Conservation (phyloP, 108 stramenopile genomes). For the Fragilariopsis cylindrus region DNA sequence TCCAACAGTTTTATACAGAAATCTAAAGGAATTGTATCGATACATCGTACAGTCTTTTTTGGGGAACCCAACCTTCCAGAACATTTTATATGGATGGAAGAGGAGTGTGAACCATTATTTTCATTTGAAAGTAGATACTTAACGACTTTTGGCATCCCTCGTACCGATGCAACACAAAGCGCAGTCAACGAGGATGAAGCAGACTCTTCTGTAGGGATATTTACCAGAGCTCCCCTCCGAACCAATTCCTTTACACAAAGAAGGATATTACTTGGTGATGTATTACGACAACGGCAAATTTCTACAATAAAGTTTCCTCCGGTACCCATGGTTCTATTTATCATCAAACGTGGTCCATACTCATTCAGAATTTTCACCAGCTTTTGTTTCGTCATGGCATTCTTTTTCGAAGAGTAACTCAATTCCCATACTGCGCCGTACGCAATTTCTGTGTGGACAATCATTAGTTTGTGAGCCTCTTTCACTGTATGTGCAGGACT, state of each 20-base stretch:
- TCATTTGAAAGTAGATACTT: constrained; percentile 57
- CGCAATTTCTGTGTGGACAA: constrained; percentile 59
- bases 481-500: constrained; percentile 39
- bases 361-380: constrained; percentile 55
- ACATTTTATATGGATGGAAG: constrained; percentile 6
- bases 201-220: constrained; percentile 60
- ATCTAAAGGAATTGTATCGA: constrained; percentile 55
- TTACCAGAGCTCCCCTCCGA: constrained; percentile 56
- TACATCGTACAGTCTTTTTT: constrained; percentile 52
- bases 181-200: constrained; percentile 50
- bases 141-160: constrained; percentile 79
- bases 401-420: constrained; percentile 32
- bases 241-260: constrained; percentile 73
- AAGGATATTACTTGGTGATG: constrained; percentile 46
- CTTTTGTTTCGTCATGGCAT: constrained; percentile 43
- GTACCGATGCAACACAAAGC: constrained; percentile 75
- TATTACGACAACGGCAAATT: constrained; percentile 64
- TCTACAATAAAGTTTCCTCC: constrained; percentile 85
- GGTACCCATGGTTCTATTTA: constrained; percentile 62
- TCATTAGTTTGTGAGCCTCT: constrained; percentile 46
- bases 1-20: constrained; percentile 58
- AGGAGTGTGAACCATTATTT: neutral
- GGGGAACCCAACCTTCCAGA: constrained; percentile 43
- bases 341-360: constrained; percentile 66
- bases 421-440: constrained; percentile 52